A percentile compares a stretch with the other conserved stretches of the same genome.
These are phyloP conservation scores for Leccinum boreale DNA, from an alignment of 768 basidiomycete genomes.

Conservation along the genomic window DNA sequence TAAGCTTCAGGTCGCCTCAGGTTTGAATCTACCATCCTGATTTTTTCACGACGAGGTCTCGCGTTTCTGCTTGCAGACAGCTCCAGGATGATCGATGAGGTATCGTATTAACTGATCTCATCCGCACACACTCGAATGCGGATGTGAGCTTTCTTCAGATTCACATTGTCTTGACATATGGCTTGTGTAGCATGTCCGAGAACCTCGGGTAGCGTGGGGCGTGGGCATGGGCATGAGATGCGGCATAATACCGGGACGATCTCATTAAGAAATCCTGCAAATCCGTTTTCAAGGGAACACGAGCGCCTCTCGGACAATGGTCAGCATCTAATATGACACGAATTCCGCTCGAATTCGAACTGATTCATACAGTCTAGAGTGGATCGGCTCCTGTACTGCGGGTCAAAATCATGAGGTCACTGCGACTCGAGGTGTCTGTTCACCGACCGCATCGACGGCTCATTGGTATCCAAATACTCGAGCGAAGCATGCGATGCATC, in stretches of 20 bases:
- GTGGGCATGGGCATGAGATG: neutral
- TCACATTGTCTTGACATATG: too few relatives aligned
- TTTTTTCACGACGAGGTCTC: neutral
- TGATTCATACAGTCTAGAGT: neutral
- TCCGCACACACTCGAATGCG: neutral
- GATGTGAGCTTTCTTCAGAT: neutral
- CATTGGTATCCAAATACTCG: neutral
- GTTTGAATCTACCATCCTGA: neutral
- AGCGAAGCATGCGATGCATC: neutral
- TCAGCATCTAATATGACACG: neutral
- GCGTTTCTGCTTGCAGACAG: neutral
- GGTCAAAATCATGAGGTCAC: neutral
- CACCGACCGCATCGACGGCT: neutral
- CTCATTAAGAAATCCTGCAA: neutral
- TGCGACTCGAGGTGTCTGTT: neutral
- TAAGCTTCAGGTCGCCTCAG: neutral
- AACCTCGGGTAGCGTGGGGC: neutral
- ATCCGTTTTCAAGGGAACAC: neutral
- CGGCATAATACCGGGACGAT: neutral
- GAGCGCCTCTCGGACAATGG: slow-evolving; percentile 1
- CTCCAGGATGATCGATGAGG: too few relatives aligned
- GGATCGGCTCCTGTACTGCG: neutral
- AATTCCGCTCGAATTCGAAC: too few relatives aligned
- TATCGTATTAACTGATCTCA: neutral
- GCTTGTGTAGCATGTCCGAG: neutral